Evolutionary conservation across 75 land plant species (phyloP).

Genomic region (Selaginella tamariscina): DNA sequence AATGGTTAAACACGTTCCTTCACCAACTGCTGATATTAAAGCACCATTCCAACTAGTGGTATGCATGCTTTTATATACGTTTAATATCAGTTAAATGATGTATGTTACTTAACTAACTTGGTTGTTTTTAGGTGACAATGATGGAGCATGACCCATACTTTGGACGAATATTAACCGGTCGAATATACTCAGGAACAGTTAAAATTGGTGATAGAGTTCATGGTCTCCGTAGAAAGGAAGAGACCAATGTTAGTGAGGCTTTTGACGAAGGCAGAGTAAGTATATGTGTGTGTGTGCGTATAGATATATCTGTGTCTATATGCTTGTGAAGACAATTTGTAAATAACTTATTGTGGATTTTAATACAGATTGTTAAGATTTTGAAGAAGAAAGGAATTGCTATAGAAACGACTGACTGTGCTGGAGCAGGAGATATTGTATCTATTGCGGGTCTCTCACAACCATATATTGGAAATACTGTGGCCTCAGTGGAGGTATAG

Average conservation of each 20-base stretch:
- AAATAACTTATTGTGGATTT: neutral
- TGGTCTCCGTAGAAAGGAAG: slow-evolving; percentile 55
- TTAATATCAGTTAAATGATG: no score
- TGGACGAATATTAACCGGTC: slow-evolving; percentile 91
- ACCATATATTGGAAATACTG: slow-evolving; percentile 91
- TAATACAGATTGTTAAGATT: slow-evolving; percentile 74
- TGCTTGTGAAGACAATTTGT: no score
- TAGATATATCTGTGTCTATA: no score
- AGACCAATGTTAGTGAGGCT: slow-evolving; percentile 25
- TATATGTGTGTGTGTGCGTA: no score
- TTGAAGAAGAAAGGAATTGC: slow-evolving; percentile 88
- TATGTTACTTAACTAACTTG: neutral
- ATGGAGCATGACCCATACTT: slow-evolving; percentile 89
- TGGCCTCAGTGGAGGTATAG: slow-evolving; percentile 63
- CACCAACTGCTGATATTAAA: slow-evolving; percentile 54
- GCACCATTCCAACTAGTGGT: slow-evolving; percentile 93
- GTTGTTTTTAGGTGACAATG: slow-evolving; percentile 90
- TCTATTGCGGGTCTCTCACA: slow-evolving; percentile 78
- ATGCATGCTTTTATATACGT: neutral
- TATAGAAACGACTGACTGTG: slow-evolving; percentile 49
- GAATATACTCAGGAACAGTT: slow-evolving; percentile 68
- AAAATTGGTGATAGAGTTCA: slow-evolving; percentile 82
- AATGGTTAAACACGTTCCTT: slow-evolving; percentile 62
- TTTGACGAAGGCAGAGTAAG: slow-evolving; percentile 89
- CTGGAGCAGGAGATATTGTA: slow-evolving; percentile 96